phyloP scores from a whole-genome alignment of 306 rosid species.

The Casuarina cunninghamiana region DNA sequence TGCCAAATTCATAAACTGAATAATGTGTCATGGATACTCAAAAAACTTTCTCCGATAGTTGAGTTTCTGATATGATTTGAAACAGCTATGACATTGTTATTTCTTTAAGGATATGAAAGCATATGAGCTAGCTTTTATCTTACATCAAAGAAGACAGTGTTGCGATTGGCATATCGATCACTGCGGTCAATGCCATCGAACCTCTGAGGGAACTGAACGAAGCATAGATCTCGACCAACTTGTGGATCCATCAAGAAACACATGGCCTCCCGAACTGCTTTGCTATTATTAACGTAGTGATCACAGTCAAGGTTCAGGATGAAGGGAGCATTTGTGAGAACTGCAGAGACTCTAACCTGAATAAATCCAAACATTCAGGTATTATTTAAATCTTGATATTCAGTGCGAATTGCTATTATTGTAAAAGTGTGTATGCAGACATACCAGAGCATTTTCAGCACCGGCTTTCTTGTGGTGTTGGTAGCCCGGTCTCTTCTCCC shows the following conservation, averaged over 20 bases:
- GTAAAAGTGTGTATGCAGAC: slow-evolving; percentile 12
- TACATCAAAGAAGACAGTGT: slow-evolving; percentile 97
- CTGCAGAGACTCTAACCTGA: slow-evolving; percentile 94
- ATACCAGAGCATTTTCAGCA: slow-evolving; percentile 98
- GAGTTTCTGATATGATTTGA: background rate
- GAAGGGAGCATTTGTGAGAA: slow-evolving; percentile 97
- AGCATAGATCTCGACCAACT: slow-evolving; percentile 74
- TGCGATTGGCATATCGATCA: slow-evolving; percentile 98
- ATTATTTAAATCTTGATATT: slow-evolving; percentile 13
- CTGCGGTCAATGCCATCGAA: slow-evolving; percentile 99
- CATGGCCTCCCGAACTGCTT: slow-evolving; percentile 97
- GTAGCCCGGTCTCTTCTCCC: slow-evolving; percentile 98
- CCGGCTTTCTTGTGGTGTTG: slow-evolving; percentile 99
- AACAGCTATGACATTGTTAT: background rate
- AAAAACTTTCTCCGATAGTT: background rate
- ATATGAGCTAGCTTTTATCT: slow-evolving; percentile 36
- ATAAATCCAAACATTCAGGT: slow-evolving; percentile 32
- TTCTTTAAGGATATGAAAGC: background rate
- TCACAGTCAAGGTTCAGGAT: slow-evolving; percentile 98
- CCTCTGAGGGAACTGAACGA: slow-evolving; percentile 97
- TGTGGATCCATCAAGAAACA: slow-evolving; percentile 97
- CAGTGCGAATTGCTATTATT: slow-evolving; percentile 4
- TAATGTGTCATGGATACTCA: background rate
- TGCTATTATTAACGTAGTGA: slow-evolving; percentile 94
- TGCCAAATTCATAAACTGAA: background rate